Evolutionary conservation across 306 rosid species (phyloP).

Genomic region (Leucaena leucocephala): DNA sequence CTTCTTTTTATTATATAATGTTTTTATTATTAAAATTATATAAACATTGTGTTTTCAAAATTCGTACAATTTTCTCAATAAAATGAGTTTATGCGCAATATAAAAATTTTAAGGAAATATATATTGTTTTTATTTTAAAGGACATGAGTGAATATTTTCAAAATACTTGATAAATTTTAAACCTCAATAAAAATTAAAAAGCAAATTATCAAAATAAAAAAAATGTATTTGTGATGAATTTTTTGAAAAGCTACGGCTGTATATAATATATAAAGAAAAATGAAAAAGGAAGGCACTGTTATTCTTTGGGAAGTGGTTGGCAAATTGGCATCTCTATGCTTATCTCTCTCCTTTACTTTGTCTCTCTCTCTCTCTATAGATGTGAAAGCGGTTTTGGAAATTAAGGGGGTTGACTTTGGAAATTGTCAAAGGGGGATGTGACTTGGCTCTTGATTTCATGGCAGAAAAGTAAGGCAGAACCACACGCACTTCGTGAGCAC

Average conservation of each 20-base stretch:
- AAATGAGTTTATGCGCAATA: too few relatives aligned
- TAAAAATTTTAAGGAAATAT: too few relatives aligned
- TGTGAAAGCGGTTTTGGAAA: neutral
- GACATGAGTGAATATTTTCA: too few relatives aligned
- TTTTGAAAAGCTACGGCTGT: neutral
- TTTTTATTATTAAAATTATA: too few relatives aligned
- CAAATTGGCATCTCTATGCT: constrained; percentile 57
- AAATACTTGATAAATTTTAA: too few relatives aligned
- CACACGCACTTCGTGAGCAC: constrained; percentile 38
- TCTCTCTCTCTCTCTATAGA: constrained; percentile 5
- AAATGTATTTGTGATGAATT: neutral
- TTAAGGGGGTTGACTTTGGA: constrained; percentile 37
- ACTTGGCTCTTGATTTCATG: constrained; percentile 34
- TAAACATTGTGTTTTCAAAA: too few relatives aligned
- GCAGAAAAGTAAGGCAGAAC: constrained; percentile 26
- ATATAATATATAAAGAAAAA: neutral
- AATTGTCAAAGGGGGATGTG: constrained; percentile 47
- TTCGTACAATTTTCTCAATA: too few relatives aligned
- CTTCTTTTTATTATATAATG: too few relatives aligned
- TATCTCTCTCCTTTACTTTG: neutral
- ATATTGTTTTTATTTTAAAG: too few relatives aligned
- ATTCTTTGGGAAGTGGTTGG: constrained; percentile 29
- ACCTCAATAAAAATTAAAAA: too few relatives aligned
- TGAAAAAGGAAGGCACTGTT: neutral
- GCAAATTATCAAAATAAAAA: too few relatives aligned